phyloP scores from a whole-genome alignment of 2,329 filamentous ascomycete genomes.

The Ilyonectria robusta region DNA sequence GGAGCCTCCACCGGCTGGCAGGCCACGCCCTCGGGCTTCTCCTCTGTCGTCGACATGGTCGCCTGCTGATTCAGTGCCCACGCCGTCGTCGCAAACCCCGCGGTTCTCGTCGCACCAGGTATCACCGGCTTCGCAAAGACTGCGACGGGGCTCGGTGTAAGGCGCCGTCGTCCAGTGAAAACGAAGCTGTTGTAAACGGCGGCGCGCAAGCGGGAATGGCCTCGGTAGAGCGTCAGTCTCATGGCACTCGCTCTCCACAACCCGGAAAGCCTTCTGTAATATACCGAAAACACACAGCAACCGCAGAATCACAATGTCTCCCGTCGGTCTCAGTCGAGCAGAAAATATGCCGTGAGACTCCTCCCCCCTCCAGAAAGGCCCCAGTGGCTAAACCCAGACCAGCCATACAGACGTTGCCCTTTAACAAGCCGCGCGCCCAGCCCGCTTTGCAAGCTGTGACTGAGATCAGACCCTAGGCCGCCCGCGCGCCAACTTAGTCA shows the following conservation, averaged over 20 bases:
- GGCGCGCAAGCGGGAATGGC: constrained; percentile 16
- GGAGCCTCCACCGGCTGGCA: constrained; percentile 11
- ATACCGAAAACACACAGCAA: background rate
- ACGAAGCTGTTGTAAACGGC: constrained; percentile 14
- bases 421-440: constrained; percentile 10
- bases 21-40: background rate
- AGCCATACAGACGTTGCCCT: constrained; percentile 11
- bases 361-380: background rate
- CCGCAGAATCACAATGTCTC: constrained; percentile 29
- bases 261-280: constrained; percentile 5
- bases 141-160: background rate
- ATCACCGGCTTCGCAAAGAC: background rate
- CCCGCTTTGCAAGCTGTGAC: constrained; percentile 37
- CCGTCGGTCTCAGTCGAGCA: constrained; percentile 14
- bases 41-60: constrained; percentile 36
- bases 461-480: constrained; percentile 25
- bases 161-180: constrained; percentile 20
- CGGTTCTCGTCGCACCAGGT: background rate
- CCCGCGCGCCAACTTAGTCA: constrained; percentile 47
- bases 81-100: constrained; percentile 1
- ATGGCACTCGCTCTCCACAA: constrained; percentile 25
- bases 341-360: constrained; percentile 7
- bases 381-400: constrained; percentile 25
- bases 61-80: constrained; percentile 19
- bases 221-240: constrained; percentile 30